Evolutionary conservation across 129 eudicot species (phyloP), one percentile per base, ranked within the genome.

Genomic region (Dittrichia graveolens): DNA sequence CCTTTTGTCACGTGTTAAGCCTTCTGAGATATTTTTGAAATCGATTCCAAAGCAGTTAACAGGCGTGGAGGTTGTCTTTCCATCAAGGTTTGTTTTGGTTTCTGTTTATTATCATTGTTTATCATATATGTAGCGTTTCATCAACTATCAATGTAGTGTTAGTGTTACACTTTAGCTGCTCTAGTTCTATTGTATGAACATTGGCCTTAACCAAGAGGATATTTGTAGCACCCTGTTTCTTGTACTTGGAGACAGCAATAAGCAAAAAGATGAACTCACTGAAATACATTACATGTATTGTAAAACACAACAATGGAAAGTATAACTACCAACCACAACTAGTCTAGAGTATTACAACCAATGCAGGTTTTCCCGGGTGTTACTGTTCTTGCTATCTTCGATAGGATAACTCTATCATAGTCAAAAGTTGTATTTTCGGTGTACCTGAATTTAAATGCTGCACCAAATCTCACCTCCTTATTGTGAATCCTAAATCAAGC

Each of bases 1-100:
- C 41, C 90, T 95, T 71, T 80, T 95, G 80, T 85, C 97, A 50
- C 89, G 96, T 44, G 96, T 92, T 49, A 89, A 89, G 82, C 98
- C 98, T 10, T 86, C 98, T 19, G 98, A 92, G 86, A 87, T 85
- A 12, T 89, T 92, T 74, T 71, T 92, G 79, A 92, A 92, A 73
- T 92, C 96, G 31, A 89, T 92, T 59, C 73, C 96, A 4, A 92
- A 89, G 79, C 96, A 92, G 68, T 77, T 83, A 37, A 80, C 85
- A 3, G 74, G 68, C 16, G 86, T 91, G 73, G 99, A 90, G 62
- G 82, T 95, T 54, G 68, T 85, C 41, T 88, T 82, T 48, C 97
- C 97, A 10, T 71, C 90, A 54, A 95, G 99, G 99, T 95, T 77
- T 67, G 83, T 75, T 69, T 62, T 50, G 47, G 34, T 71, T 57